Evolutionary conservation across 2,329 filamentous ascomycete species (phyloP).

Genomic region (Fusarium praegraminearum): DNA sequence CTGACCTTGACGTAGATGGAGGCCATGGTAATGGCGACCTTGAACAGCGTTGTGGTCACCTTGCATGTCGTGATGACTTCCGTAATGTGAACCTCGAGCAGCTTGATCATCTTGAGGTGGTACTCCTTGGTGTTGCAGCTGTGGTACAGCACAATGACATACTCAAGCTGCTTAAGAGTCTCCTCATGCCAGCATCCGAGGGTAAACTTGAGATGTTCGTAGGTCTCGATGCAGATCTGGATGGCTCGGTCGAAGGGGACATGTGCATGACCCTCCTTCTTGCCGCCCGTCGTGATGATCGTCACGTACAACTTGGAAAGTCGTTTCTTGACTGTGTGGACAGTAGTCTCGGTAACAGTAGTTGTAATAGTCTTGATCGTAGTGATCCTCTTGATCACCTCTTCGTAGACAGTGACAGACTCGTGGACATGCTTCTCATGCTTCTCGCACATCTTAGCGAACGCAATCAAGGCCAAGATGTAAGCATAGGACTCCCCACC

Average conservation of each 20-base stretch:
- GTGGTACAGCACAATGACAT: conserved; percentile 58
- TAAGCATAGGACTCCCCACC: conserved; percentile 47
- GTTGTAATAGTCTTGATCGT: conserved; percentile 53
- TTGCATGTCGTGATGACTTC: conserved; percentile 55
- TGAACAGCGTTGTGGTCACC: conserved; percentile 60
- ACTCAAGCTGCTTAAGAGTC: conserved; percentile 58
- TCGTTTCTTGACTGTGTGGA: conserved; percentile 60
- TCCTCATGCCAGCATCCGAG: conserved; percentile 60
- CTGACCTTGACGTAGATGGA: conserved; percentile 59
- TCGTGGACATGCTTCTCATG: conserved; percentile 58
- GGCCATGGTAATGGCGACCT: conserved; percentile 61
- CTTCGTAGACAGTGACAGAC: conserved; percentile 59
- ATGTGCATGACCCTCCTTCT: conserved; percentile 51
- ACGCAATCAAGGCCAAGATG: conserved; percentile 51
- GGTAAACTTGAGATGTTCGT: conserved; percentile 57
- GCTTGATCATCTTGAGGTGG: conserved; percentile 51
- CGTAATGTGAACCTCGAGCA: conserved; percentile 56
- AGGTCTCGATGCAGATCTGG: conserved; percentile 55
- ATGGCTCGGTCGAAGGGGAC: conserved; percentile 54
- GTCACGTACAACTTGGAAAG: conserved; percentile 60
- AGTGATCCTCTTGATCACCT: conserved; percentile 55
- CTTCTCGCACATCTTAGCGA: conserved; percentile 61
- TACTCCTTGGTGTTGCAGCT: conserved; percentile 55
- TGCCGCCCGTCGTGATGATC: conserved; percentile 54
- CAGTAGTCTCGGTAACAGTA: conserved; percentile 41